phyloP scores from a whole-genome alignment of 2,329 filamentous ascomycete species.

The Immersiporthe knoxdaviesiana region DNA sequence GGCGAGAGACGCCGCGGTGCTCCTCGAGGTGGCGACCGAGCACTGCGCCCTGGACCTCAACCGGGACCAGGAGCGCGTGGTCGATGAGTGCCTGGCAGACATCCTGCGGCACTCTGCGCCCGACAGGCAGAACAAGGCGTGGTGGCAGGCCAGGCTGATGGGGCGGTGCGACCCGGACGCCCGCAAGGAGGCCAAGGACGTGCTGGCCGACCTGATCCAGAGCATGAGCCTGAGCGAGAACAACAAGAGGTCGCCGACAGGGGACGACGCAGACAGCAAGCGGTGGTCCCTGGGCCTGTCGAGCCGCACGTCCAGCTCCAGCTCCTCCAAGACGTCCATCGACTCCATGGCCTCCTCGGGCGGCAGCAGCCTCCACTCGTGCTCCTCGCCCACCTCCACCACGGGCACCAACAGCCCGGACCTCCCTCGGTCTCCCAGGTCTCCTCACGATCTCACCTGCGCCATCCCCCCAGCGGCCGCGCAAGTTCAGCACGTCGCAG shows the following conservation, averaged over 20 bases:
- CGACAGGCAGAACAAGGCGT: slow-evolving; percentile 27
- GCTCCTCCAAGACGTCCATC: slow-evolving; percentile 27
- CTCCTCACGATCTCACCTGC: slow-evolving; percentile 18
- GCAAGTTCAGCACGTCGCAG: slow-evolving; percentile 30
- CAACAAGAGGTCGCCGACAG: slow-evolving; percentile 17
- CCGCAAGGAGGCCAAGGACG: slow-evolving; percentile 27
- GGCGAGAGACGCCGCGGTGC: slow-evolving; percentile 23
- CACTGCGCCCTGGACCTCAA: slow-evolving; percentile 29
- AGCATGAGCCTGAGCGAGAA: slow-evolving; percentile 28
- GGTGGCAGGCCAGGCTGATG: slow-evolving; percentile 29
- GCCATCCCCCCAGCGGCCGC: slow-evolving; percentile 16
- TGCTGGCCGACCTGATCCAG: slow-evolving; percentile 27
- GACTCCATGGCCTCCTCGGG: slow-evolving; percentile 23
- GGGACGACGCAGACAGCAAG: background rate
- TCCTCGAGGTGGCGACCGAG: slow-evolving; percentile 27
- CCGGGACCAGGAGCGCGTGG: slow-evolving; percentile 22
- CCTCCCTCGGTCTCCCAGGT: slow-evolving; percentile 14
- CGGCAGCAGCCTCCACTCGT: slow-evolving; percentile 15
- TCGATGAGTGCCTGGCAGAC: slow-evolving; percentile 26
- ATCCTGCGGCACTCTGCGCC: slow-evolving; percentile 22
- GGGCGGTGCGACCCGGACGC: slow-evolving; percentile 28
- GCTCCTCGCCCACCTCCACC: slow-evolving; percentile 22
- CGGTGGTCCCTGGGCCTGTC: slow-evolving; percentile 10
- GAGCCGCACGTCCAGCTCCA: slow-evolving; percentile 25
- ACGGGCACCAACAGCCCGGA: slow-evolving; percentile 11